A percentile compares a stretch with the other conserved stretches of the same genome.
phyloP scores from a whole-genome alignment of 1,284 basidiomycete genomes.

The Trichosporon ovoides region DNA sequence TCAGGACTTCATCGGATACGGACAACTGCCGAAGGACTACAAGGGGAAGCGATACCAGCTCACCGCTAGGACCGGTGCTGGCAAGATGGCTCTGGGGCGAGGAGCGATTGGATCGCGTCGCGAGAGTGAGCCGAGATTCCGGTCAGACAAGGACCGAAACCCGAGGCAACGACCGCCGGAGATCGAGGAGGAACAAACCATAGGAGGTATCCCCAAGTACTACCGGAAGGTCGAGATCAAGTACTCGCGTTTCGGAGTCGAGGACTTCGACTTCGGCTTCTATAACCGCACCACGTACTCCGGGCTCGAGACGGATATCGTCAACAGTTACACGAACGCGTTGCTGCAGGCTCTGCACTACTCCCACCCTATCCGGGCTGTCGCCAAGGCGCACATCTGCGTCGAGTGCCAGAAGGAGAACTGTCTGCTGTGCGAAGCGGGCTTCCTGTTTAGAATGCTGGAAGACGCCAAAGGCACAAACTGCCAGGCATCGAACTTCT shows the following conservation, averaged over 20 bases:
- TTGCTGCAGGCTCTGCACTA: slow-evolving; percentile 88
- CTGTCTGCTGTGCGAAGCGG: slow-evolving; percentile 90
- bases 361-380: slow-evolving; percentile 64
- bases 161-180: slow-evolving; percentile 40
- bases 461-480: slow-evolving; percentile 91
- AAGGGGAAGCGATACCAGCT: slow-evolving; percentile 76
- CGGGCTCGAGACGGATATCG: slow-evolving; percentile 93
- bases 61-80: slow-evolving; percentile 33
- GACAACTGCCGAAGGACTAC: slow-evolving; percentile 73
- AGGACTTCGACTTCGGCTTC: slow-evolving; percentile 96
- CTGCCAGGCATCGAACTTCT: slow-evolving; percentile 95
- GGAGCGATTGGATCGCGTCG: slow-evolving; percentile 30
- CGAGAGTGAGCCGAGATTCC: slow-evolving; percentile 61
- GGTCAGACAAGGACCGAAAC: slow-evolving; percentile 65
- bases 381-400: slow-evolving; percentile 88
- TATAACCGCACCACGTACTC: slow-evolving; percentile 86
- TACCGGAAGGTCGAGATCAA: slow-evolving; percentile 95
- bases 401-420: slow-evolving; percentile 81
- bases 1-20: slow-evolving; percentile 85
- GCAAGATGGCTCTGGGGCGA: slow-evolving; percentile 31
- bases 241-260: slow-evolving; percentile 97
- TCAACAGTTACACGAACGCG: slow-evolving; percentile 97
- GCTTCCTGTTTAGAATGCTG: slow-evolving; percentile 92
- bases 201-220: slow-evolving; percentile 64
- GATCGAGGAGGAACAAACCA: slow-evolving; percentile 30